phyloP scores from a whole-genome alignment of 306 rosid genomes.

The Prunus campanulata region DNA sequence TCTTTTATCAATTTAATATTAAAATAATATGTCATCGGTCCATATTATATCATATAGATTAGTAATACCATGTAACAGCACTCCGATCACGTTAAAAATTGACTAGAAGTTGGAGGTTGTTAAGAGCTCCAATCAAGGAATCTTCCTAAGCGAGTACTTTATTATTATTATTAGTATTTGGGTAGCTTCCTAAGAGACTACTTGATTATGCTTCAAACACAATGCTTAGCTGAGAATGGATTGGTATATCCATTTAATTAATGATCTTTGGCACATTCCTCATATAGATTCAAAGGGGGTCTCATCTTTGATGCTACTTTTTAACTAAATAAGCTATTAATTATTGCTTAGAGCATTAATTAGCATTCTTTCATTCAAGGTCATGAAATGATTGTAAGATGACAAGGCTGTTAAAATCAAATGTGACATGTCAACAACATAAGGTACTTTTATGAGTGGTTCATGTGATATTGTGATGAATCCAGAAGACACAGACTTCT shows the following conservation, averaged over 20 bases:
- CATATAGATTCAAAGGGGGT: background rate
- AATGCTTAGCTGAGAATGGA: background rate
- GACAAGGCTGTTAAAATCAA: conserved; percentile 25
- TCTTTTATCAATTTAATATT: too few species aligned
- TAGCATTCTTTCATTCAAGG: conserved; percentile 13
- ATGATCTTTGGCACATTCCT: background rate
- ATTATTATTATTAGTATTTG: background rate
- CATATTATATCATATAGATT: too few species aligned
- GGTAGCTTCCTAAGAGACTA: background rate
- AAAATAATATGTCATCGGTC: too few species aligned
- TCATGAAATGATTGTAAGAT: conserved; percentile 37
- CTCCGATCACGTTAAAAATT: background rate
- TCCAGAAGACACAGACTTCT: conserved; percentile 31
- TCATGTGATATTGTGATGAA: conserved; percentile 33
- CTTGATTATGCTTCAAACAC: conserved; percentile 18
- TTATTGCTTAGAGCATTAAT: conserved; percentile 9
- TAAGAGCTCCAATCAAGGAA: conserved; percentile 23
- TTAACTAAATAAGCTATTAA: conserved; percentile 17
- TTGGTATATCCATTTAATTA: background rate
- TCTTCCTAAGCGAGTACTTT: background rate
- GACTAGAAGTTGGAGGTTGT: background rate
- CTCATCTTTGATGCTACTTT: conserved; percentile 26
- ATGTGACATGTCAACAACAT: conserved; percentile 46
- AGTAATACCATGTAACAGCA: too few species aligned
- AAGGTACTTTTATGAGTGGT: conserved; percentile 24